Evolutionary conservation across 106 monocot species (phyloP), one percentile per base, ranked within the genome.

Genomic region (Dendrobium chrysotoxum): DNA sequence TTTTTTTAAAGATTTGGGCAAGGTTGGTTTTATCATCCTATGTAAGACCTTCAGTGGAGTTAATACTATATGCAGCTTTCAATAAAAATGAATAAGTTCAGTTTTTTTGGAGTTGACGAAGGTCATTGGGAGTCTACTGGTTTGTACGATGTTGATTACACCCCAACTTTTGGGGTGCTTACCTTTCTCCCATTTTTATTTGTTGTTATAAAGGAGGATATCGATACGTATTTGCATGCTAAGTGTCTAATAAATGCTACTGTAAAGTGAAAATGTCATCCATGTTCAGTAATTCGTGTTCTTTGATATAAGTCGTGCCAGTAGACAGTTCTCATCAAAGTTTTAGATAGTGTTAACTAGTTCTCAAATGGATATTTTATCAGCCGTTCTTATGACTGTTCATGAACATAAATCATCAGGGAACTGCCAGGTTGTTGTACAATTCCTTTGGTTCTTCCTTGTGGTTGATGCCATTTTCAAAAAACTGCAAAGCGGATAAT

Each of bases 361-460:
- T 74, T 46, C 21, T 47, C 7, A 25, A 76, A 61, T 61, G 5
- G 23, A 76, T 23, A 76, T 76, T 50, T 76, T 28, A n/a, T 46
- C 40, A 76, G 28, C 11, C 28, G 3, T 47, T 45, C 76, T 26
- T 76, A 13, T 68, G 25, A 66, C 68, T 79, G 78, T 9, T 64
- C 41, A 26, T 76, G 53, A 79, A 42, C 77, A 77, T 78, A 42
- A 65, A 40, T 86, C 66, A 53, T 80, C 88, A 99, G 98, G 98
- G 98, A 82, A 95, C 95, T 75, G 91, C 91, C 46, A 80, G 98
- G 78, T 79, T 95, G 84, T 88, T 99, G 92, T 90, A 84, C 73
- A 99, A 93, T 78, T 89, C 98, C 53, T 99, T 91, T 85, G 91
- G 95, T 80, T 95, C 98, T 77, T 91, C 91, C 57, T 83, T 99